Conservation (phyloP, 495 filamentous ascomycete genomes). For the Parathielavia appendiculata region DNA sequence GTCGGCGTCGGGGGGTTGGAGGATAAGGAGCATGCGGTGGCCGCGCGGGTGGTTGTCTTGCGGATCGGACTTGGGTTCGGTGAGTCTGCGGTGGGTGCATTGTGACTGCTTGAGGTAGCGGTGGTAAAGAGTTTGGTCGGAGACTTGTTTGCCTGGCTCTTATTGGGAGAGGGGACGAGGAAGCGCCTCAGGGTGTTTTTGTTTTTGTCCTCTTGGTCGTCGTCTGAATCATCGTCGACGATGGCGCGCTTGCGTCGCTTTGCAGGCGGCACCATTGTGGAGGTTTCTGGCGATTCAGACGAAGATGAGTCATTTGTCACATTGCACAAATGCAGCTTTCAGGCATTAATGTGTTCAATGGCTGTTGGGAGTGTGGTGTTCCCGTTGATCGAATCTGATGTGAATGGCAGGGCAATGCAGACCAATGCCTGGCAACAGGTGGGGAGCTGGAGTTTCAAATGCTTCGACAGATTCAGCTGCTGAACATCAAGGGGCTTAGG, state of each 20-base stretch:
- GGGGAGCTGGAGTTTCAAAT: too few relatives aligned
- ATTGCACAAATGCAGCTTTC: slow-evolving; percentile 3
- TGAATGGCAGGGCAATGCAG: too few relatives aligned
- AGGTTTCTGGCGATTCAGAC: slow-evolving; percentile 1
- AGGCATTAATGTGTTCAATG: too few relatives aligned
- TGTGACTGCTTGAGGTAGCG: not conserved
- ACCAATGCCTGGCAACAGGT: not conserved
- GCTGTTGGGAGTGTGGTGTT: too few relatives aligned
- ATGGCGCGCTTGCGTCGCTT: slow-evolving; percentile 45
- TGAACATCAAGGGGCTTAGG: too few relatives aligned
- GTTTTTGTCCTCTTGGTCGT: slow-evolving; percentile 34
- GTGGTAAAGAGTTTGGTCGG: slow-evolving; percentile 15
- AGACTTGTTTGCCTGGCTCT: slow-evolving; percentile 14
- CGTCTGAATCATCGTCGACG: slow-evolving; percentile 22
- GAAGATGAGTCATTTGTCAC: slow-evolving; percentile 24
- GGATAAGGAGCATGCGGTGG: slow-evolving; percentile 3
- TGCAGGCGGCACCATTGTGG: slow-evolving; percentile 50
- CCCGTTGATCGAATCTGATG: too few relatives aligned
- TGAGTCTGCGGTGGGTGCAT: not conserved
- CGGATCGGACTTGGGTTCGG: slow-evolving; percentile 31
- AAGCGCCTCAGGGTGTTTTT: slow-evolving; percentile 41
- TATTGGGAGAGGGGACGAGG: slow-evolving; percentile 40
- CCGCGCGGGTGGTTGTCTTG: slow-evolving; percentile 29
- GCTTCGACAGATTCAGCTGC: too few relatives aligned
- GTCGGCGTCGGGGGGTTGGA: slow-evolving; percentile 31